Evolutionary conservation across 257 asterid species (phyloP).

Genomic region (Hygrophila difformis): DNA sequence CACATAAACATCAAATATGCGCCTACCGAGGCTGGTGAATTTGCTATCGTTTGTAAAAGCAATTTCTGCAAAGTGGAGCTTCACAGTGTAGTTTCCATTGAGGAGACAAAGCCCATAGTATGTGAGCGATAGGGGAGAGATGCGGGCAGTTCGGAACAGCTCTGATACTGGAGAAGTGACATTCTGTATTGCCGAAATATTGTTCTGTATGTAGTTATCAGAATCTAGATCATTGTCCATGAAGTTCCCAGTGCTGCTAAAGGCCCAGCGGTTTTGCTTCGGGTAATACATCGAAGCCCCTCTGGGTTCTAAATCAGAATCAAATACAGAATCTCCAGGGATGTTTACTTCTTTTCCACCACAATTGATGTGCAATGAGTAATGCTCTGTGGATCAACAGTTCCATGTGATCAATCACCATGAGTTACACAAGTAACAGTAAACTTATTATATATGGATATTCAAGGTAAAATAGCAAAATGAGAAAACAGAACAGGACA

Average conservation of each 20-base stretch:
- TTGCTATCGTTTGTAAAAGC: conserved; percentile 59
- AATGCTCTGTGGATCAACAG: conserved; percentile 31
- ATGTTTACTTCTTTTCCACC: conserved; percentile 54
- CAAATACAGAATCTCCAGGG: conserved; percentile 25
- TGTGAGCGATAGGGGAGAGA: conserved; percentile 77
- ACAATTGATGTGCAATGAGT: conserved; percentile 63
- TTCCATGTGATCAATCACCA: not conserved
- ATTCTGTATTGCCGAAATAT: conserved; percentile 29
- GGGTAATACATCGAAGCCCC: conserved; percentile 70
- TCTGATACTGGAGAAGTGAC: conserved; percentile 25
- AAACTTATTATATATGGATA: not conserved
- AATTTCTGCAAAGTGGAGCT: conserved; percentile 83
- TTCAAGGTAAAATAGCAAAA: not conserved
- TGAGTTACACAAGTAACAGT: not conserved
- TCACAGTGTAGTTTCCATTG: conserved; percentile 76
- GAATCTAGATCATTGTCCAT: conserved; percentile 58
- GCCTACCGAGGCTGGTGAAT: conserved; percentile 66
- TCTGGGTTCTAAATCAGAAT: conserved; percentile 60
- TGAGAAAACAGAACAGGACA: not conserved
- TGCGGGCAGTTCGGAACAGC: conserved; percentile 66
- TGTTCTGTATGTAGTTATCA: conserved; percentile 46
- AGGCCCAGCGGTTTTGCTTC: conserved; percentile 67
- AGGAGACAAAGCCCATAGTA: conserved; percentile 77
- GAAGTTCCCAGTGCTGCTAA: conserved; percentile 93
- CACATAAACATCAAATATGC: conserved; percentile 78